Base-by-base conservation (phyloP, 495 filamentous ascomycete species). In the Physcia stellaris region DNA sequence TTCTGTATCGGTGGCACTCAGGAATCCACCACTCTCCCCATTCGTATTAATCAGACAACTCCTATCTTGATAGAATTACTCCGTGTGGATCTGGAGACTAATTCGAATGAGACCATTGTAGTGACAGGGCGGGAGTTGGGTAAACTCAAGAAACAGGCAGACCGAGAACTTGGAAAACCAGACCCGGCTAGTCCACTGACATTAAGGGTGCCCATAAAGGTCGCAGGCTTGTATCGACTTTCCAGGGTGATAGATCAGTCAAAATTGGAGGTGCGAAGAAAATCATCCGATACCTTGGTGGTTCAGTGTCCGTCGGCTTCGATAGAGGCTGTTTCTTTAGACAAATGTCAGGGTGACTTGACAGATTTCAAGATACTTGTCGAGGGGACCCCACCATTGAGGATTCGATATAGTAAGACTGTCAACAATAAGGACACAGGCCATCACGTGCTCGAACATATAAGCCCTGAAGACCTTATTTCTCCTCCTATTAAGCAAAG, bases 1-100 rank as follows among this genome's bases (percentile, higher is more conserved):
- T 86, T 86, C 52, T 98, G 90, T 56, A 56, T 96, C 24, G 80
- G 80, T 28, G 60, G 64, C 17, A 60, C 71, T 11, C 68, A 64
- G 35, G 67, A 66, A 21, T 58, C 67, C 2, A 70, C 77, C 27
- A 57, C 68, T 35, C 62, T 98, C n/a, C 90, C 87, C 3, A 81
- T 98, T 23, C 80, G 70, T 41, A 81, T 95, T 61, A 96, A 98
- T 54, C 84, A 93, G 45, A 94, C 92, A 1, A 72, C 76, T 26
- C 90, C 90, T 0, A 74, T 86, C 47, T 61, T 80, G 26, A 82
- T 98, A 37, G 86, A 98, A 54, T 62, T 98, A 17, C 48, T 85
- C 12, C 80, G 87, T 22, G 71, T 83, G 24, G 90, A 98, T 55
- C 66, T 94, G 10, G 77, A 88, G 16, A 83, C 77, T 0, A 79